Evolutionary conservation across 129 eudicot species (phyloP).

Genomic region (Flaveria linearis): DNA sequence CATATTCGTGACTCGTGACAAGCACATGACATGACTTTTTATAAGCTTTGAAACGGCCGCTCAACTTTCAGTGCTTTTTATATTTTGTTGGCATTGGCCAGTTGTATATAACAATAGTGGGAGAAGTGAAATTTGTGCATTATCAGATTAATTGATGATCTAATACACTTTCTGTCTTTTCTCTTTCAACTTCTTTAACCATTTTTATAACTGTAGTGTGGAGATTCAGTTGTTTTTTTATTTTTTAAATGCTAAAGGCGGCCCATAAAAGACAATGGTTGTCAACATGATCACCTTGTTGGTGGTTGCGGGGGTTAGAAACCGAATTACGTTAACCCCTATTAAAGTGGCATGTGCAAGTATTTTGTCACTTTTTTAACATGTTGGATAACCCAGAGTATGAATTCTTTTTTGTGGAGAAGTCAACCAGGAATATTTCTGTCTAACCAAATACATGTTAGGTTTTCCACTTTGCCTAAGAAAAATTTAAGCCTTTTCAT

Average conservation of each 20-base stretch:
- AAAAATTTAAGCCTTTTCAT: background rate
- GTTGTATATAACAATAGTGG: background rate
- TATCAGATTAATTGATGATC: background rate
- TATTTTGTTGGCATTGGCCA: background rate
- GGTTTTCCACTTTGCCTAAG: background rate
- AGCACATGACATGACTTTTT: background rate
- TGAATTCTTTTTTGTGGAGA: background rate
- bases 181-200: background rate
- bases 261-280: background rate
- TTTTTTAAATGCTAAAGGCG: background rate
- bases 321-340: background rate
- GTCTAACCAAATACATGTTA: background rate
- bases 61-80: background rate
- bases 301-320: background rate
- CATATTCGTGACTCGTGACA: background rate
- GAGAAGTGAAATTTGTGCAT: background rate
- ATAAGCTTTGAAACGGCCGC: background rate
- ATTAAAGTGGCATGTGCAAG: constrained; percentile 4
- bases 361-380: background rate
- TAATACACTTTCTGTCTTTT: background rate
- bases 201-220: background rate
- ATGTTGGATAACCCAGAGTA: background rate
- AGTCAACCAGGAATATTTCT: background rate
- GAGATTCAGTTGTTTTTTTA: background rate
- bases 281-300: background rate